These are phyloP conservation scores for Russula compacta DNA, from an alignment of 768 basidiomycete species.

Conservation along the genomic window DNA sequence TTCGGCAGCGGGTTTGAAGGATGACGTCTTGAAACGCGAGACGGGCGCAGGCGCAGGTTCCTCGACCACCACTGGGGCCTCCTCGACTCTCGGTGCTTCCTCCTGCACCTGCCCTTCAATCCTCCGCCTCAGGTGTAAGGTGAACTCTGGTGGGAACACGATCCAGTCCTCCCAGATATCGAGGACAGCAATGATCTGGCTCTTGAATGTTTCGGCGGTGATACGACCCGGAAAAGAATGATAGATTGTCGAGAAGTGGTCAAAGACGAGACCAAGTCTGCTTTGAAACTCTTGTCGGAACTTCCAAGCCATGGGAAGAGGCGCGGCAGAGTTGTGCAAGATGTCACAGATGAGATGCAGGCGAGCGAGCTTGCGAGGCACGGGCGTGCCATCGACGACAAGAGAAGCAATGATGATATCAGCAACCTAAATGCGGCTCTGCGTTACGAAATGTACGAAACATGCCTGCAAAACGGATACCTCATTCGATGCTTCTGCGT, in stretches of 20 bases:
- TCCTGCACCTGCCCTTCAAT: slow-evolving; percentile 53
- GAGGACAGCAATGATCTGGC: slow-evolving; percentile 78
- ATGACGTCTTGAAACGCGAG: slow-evolving; percentile 67
- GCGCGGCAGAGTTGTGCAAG: slow-evolving; percentile 90
- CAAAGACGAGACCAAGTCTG: slow-evolving; percentile 87
- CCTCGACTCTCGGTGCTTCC: slow-evolving; percentile 19
- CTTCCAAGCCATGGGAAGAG: slow-evolving; percentile 95
- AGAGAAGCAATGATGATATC: slow-evolving; percentile 88
- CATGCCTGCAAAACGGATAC: slow-evolving; percentile 32
- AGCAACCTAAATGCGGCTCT: slow-evolving; percentile 54
- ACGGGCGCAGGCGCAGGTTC: slow-evolving; percentile 28
- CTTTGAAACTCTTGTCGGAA: slow-evolving; percentile 92
- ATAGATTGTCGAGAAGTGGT: slow-evolving; percentile 89
- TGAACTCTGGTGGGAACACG: slow-evolving; percentile 86
- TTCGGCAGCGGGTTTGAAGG: slow-evolving; percentile 63
- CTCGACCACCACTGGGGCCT: slow-evolving; percentile 22
- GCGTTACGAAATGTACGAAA: background rate
- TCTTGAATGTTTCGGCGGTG: slow-evolving; percentile 93
- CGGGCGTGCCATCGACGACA: slow-evolving; percentile 83
- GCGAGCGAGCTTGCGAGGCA: slow-evolving; percentile 95
- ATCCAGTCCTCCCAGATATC: slow-evolving; percentile 99
- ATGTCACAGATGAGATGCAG: slow-evolving; percentile 96
- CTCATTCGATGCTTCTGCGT: slow-evolving; percentile 92
- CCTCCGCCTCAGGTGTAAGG: slow-evolving; percentile 57
- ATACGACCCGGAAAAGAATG: slow-evolving; percentile 94